Base-by-base conservation (phyloP, 2,329 filamentous ascomycete species). In the Xylariaceae sp. region DNA sequence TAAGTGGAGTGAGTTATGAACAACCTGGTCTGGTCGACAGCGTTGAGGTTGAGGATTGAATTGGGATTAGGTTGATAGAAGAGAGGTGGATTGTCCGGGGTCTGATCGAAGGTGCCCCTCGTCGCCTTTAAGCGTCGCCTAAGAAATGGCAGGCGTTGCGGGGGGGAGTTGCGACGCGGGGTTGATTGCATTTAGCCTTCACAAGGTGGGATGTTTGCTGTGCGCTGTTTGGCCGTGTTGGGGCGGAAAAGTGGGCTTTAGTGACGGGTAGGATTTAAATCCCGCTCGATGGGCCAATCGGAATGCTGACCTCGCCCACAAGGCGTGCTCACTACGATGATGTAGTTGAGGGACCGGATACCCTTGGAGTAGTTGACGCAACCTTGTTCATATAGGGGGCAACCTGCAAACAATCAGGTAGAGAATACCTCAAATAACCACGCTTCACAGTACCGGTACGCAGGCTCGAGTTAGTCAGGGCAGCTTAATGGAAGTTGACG, bases 1-100 rank as follows among this genome's bases (percentile, higher is more conserved):
- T 30, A 57, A 55, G 62, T 62, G 61, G 62, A 64, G 55, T 61
- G 58, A 63, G 17, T 58, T 30, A 58, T 60, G 57, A 52, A 54
- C 51, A 13, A 45, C 42, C 42, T 64, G 61, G 57, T 60, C 44
- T 49, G 50, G 35, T 23, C 18, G 3, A 51, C 18, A 45, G 45
- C 30, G 53, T 58, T 57, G 57, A 53, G 58, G 57, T 56, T 62
- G 57, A 58, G 15, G 45, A 53, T 55, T 23, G 10, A 50, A 44
- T 57, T 18, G 45, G 51, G 37, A 42, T 42, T 42, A 42, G 37
- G 37, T 42, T 10, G 37, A 42, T 9, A 42, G 37, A 56, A 42
- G 37, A 42, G 37, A 56, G 59, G 61, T 63, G 61, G 61, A 57
- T 42, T 42, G 37, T 13, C 37, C 37, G 37, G 37, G 56, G 58